Percentiles rank a stretch among this genome's conserved stretches.
Conservation (phyloP, 306 rosid genomes). For the Lathyrus sativus region DNA sequence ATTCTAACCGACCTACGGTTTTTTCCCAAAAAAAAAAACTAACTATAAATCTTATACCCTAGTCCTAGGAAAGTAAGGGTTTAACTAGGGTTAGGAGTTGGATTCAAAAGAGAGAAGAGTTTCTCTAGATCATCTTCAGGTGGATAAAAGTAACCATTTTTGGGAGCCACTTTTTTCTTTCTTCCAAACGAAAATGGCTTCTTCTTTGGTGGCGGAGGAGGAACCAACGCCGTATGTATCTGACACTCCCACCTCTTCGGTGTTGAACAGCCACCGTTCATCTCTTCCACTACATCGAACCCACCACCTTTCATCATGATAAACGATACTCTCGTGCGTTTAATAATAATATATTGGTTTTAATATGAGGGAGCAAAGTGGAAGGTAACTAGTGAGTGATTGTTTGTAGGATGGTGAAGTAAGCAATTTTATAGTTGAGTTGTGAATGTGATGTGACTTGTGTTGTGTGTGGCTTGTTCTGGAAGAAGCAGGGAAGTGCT, state of each 20-base stretch:
- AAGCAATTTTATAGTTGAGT: neutral
- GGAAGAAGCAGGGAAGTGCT: neutral
- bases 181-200: constrained; percentile 41
- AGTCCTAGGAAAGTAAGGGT: neutral
- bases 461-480: neutral
- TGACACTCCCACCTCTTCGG: constrained; percentile 60
- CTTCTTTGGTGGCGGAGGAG: constrained; percentile 73
- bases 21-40: too few species aligned
- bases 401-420: neutral
- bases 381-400: neutral
- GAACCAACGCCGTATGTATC: constrained; percentile 48
- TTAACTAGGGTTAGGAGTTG: neutral
- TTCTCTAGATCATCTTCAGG: constrained; percentile 50
- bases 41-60: neutral
- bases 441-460: neutral
- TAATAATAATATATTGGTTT: neutral
- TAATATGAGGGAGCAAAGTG: neutral
- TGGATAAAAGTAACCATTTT: constrained; percentile 57
- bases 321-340: neutral
- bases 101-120: constrained; percentile 40
- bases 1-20: too few species aligned
- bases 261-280: constrained; percentile 47
- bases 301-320: too few species aligned
- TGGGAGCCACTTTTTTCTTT: constrained; percentile 41
- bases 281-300: neutral